Evolutionary conservation across 495 filamentous ascomycete genomes (phyloP), one percentile per base, ranked within the genome.

Genomic region (Xylaria scruposa): DNA sequence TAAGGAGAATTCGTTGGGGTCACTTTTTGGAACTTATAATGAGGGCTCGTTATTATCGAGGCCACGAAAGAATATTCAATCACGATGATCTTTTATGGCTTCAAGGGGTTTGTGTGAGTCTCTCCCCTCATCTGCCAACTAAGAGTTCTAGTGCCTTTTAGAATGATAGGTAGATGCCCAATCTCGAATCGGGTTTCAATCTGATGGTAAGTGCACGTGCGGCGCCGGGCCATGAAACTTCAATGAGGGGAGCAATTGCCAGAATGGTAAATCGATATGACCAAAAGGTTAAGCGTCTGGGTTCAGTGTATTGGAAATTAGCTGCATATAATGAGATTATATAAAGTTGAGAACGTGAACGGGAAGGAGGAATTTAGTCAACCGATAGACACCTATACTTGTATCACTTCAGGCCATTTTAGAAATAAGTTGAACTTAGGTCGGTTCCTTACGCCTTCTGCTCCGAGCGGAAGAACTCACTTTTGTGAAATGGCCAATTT

Each of bases 191-290:
- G n/a, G n/a, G n/a, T n/a, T n/a, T n/a, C n/a, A n/a, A n/a, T n/a
- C n/a, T n/a, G n/a, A n/a, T n/a, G n/a, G n/a, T n/a, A n/a, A n/a
- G 58, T 60, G 58, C 17, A 60, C 58, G 33, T 60, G 58, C 7
- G 58, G 58, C 9, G 33, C 58, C 4, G 58, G 56, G 33, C 58
- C 38, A 7, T 38, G 36, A 60, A 38, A 31, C 19, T 31, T 60
- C 31, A 60, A 5, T 7, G 17, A 26, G 53, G 31, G 31, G 53
- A 4, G 53, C 29, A 19, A 6, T 31, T 56, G 53, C 44, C 17
- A 46, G 13, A 15, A 19, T 19, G 13, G 44, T 19, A 46, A 4
- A 19, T 15, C 13, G 19, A 46, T 46, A 15, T 46, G 2, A 15
- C 15, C 15, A 15, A 19, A 19, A 19, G 0, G 0, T 4, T 4